Base-by-base conservation (phyloP, 805 yeast genomes). In the Candida insectorum region DNA sequence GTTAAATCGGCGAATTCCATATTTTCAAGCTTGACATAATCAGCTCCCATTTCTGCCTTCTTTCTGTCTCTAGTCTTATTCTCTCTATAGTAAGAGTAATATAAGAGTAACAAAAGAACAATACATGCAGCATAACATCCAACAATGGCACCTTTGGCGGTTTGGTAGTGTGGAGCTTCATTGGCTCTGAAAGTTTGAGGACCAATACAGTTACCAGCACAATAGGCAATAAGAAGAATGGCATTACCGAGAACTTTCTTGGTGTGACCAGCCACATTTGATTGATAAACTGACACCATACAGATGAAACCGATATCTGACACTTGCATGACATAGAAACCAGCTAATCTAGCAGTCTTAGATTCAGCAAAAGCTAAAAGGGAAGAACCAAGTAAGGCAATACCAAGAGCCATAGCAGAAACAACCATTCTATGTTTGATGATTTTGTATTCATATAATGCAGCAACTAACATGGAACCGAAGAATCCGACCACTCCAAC, bases 251-350 rank as follows among this genome's bases (percentile, higher is more conserved):
- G 58, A 28, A 65, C 52, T 49, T 75, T 75, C 58, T 77, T 77
- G 6, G 82, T 75, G 46, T 69, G 72, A 4, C 84, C 84, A 5
- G 75, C 76, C 27, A 67, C 62, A 42, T 75, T 75, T 5, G 74
- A 58, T 15, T 75, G 60, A 21, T 69, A 48, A 30, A 52, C 35
- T 0, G 72, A 60, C 24, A 59, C 36, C 15, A 58, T 35, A 40
- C 56, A 55, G 25, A 58, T 52, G 26, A 48, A 43, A 7, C 52
- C 37, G 15, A 34, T 29, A 25, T 28, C 33, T 4, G 37, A 28
- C 4, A 34, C 28, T 25, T 29, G 54, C 17, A 54, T 30, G 1
- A 59, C 53, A 33, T 56, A 57, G 14, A 56, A 63, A 3, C 49
- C 49, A 5, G 43, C 49, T 8, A 40, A 35, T 14, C 70, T 61